Conservation (phyloP, 805 yeast species). For the Cyberlindnera maritima region DNA sequence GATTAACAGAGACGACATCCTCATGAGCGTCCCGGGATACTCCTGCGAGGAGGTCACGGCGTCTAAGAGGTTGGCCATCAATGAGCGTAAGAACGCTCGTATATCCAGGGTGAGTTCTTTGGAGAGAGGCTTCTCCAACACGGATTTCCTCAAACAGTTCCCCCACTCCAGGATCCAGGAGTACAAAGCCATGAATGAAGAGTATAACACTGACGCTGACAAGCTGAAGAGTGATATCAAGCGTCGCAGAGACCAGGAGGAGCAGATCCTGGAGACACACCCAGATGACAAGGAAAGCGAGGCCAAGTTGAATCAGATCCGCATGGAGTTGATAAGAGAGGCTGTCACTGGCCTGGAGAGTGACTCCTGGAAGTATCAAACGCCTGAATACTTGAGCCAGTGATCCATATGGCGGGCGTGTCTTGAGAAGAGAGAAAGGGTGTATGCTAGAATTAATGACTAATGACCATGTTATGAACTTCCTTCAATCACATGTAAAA, state of each 20-base stretch:
- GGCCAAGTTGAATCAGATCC: not conserved
- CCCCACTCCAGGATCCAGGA: constrained; percentile 16
- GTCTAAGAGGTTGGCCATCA: constrained; percentile 21
- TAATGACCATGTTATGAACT: too few species aligned
- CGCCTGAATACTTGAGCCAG: not conserved
- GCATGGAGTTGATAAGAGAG: constrained; percentile 10
- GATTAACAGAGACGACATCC: constrained; percentile 22
- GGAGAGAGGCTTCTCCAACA: constrained; percentile 23
- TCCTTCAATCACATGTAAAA: too few species aligned
- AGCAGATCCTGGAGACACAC: constrained; percentile 1
- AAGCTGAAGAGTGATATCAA: constrained; percentile 8
- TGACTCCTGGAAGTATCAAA: constrained; percentile 13
- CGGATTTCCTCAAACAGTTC: constrained; percentile 18
- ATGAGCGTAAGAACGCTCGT: constrained; percentile 26
- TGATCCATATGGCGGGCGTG: too few species aligned
- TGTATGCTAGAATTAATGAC: too few species aligned
- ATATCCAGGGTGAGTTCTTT: constrained; percentile 21
- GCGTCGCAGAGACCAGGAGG: constrained; percentile 1
- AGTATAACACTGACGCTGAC: constrained; percentile 13
- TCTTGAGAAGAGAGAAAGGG: too few species aligned
- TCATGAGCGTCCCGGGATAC: constrained; percentile 28
- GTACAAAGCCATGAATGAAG: constrained; percentile 19
- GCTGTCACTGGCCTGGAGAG: constrained; percentile 4
- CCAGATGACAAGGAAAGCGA: not conserved
- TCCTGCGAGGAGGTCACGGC: constrained; percentile 27